Evolutionary conservation across 1,284 basidiomycete genomes (phyloP), one percentile per base, ranked within the genome.

Genomic region (Ceratobasidium sp.): DNA sequence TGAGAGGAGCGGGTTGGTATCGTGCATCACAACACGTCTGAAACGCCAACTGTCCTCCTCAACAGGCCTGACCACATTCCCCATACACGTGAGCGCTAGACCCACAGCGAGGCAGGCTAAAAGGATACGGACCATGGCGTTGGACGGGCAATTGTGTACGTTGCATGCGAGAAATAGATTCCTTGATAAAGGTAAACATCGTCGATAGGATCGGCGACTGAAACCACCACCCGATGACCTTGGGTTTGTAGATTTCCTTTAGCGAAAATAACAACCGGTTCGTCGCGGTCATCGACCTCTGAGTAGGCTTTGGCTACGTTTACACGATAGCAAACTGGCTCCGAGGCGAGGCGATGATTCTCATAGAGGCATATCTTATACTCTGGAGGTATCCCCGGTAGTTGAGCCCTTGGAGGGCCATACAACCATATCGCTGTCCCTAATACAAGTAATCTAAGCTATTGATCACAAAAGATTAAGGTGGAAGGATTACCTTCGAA

Each of bases 41-140:
- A 64, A 64, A 31, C 62, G 62, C 62, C 62, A 64, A 17, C 29
- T 44, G 27, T 64, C 62, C n/a, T 64, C 62, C 8, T 64, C 45
- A 50, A 50, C 62, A 2, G 62, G 62, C 62, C 62, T 64, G 31
- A 17, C 11, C n/a, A 22, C 17, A 11, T 29, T 33, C 3, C 19
- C 24, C 17, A 24, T n/a, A 60, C n/a, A 7, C 7, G n/a, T 22
- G 41, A 24, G 41, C 31, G 29, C 4, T 31, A 22, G 4, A 17
- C 41, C 29, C 45, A 14, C 11, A 17, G 31, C 9, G 1, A 29
- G 27, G 11, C 4, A 11, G 36, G 6, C 11, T 64, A 1, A 22
- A 9, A 47, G 29, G 9, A 31, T 27, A 29, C 47, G 15, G 19
- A 64, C 62, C 62, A 64, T 64, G 62, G 62, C 17, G 62, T 64